These are phyloP conservation scores for Helicostylum pulchrum DNA, from an alignment of 192 early-diverging fungal genomes.

Conservation along the genomic window DNA sequence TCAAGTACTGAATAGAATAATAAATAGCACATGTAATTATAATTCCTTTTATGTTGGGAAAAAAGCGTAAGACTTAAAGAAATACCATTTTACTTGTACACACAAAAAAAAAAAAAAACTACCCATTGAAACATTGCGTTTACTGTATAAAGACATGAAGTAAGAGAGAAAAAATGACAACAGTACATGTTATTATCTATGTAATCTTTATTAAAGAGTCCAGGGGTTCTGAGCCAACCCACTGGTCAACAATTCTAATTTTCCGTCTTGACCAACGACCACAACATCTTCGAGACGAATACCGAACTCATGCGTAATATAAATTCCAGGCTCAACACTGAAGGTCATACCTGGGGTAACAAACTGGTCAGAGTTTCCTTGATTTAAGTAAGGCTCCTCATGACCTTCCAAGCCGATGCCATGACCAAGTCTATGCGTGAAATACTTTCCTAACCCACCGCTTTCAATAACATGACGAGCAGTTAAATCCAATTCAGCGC, in stretches of 20 bases:
- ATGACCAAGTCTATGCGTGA: constrained; percentile 53
- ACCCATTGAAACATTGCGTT: no score
- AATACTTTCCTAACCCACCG: constrained; percentile 40
- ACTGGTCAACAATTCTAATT: constrained; percentile 27
- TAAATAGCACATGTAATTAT: no score
- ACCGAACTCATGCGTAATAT: constrained; percentile 44
- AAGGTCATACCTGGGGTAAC: constrained; percentile 48
- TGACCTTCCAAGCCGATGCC: constrained; percentile 52
- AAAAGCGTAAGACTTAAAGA: no score
- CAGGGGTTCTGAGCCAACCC: constrained; percentile 35
- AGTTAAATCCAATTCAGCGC: constrained; percentile 46
- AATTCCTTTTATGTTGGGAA: no score
- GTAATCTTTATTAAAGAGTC: constrained; percentile 19
- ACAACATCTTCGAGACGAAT: constrained; percentile 32
- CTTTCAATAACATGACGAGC: constrained; percentile 38
- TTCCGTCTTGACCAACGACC: constrained; percentile 32
- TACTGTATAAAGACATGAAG: neutral
- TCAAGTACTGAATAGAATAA: no score
- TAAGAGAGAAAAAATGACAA: neutral
- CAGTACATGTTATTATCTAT: neutral
- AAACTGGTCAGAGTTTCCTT: constrained; percentile 38
- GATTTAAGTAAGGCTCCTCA: constrained; percentile 53
- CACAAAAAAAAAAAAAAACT: no score
- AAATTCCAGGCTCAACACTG: constrained; percentile 53
- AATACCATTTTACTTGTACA: no score